These are phyloP conservation scores for Paraphoma sp. DNA, from an alignment of 2,329 filamentous ascomycete genomes.

Conservation along the genomic window DNA sequence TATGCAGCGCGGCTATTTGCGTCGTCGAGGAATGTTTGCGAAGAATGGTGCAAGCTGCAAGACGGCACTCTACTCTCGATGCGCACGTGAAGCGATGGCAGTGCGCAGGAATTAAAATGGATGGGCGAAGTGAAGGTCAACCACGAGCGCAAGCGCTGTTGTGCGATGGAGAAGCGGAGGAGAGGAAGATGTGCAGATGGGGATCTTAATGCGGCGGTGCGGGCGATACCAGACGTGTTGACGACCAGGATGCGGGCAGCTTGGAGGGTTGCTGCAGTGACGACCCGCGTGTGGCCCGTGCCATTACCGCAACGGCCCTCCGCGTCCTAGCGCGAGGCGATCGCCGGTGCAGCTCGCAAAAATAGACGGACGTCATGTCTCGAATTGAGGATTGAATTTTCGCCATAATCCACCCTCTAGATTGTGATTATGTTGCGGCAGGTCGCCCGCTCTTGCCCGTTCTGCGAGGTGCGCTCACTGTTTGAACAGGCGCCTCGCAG, in stretches of 20 bases:
- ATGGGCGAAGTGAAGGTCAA: slow-evolving; percentile 34
- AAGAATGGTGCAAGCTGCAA: slow-evolving; percentile 42
- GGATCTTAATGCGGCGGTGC: slow-evolving; percentile 22
- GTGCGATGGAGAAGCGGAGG: slow-evolving; percentile 34
- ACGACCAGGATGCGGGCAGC: slow-evolving; percentile 29
- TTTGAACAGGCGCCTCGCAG: slow-evolving; percentile 14
- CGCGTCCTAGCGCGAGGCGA: slow-evolving; percentile 1
- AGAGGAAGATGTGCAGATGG: slow-evolving; percentile 29
- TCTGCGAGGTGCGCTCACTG: slow-evolving; percentile 50
- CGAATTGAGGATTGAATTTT: not conserved
- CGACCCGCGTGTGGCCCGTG: slow-evolving; percentile 2
- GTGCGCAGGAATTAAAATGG: slow-evolving; percentile 23
- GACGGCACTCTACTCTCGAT: slow-evolving; percentile 17
- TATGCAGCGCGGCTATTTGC: slow-evolving; percentile 30
- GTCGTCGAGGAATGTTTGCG: slow-evolving; percentile 34
- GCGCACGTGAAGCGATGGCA: slow-evolving; percentile 16
- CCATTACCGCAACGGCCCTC: not conserved
- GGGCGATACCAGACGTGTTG: slow-evolving; percentile 29
- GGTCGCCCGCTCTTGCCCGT: slow-evolving; percentile 45
- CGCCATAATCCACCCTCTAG: too few relatives aligned
- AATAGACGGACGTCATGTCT: not conserved
- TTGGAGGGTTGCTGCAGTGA: slow-evolving; percentile 27
- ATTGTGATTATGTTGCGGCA: slow-evolving; percentile 36
- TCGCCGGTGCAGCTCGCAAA: slow-evolving; percentile 5
- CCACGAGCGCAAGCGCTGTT: slow-evolving; percentile 35